Evolutionary conservation across 805 yeast genomes (phyloP), one percentile per base, ranked within the genome.

Genomic region (Yarrowia porcina): DNA sequence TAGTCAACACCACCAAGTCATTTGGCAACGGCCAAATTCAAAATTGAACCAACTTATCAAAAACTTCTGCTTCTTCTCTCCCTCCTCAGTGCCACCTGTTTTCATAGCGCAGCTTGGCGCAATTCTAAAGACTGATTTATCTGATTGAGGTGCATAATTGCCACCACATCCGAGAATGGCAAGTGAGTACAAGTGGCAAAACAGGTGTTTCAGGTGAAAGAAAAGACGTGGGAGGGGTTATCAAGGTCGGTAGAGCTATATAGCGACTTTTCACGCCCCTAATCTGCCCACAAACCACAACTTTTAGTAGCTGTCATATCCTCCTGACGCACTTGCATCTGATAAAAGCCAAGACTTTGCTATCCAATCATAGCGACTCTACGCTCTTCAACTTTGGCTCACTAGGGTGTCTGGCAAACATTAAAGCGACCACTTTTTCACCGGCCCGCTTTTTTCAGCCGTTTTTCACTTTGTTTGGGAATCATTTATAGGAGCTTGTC

Each of bases 261-360:
- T n/a, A n/a, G n/a, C n/a, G n/a, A n/a, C n/a, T n/a, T n/a, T n/a
- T n/a, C n/a, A n/a, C n/a, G n/a, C n/a, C n/a, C n/a, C n/a, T n/a
- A n/a, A n/a, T n/a, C n/a, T n/a, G n/a, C n/a, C n/a, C n/a, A n/a
- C n/a, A n/a, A n/a, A n/a, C n/a, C n/a, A n/a, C n/a, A n/a, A n/a
- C n/a, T n/a, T n/a, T n/a, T n/a, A n/a, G n/a, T n/a, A n/a, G n/a
- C n/a, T n/a, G n/a, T n/a, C n/a, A n/a, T n/a, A n/a, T n/a, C n/a
- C n/a, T n/a, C n/a, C n/a, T n/a, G 57, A 23, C 15, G 59, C 59
- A 52, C 25, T 42, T 25, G 44, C 44, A 52, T 52, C 59, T 35
- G 59, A 52, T 52, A 52, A 52, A 15, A 36, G 59, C 59, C 59
- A 52, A 52, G 59, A 52, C 59, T 52, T 52, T 33, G 44, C n/a